Evolutionary conservation across 208 protist genomes (phyloP), one percentile per base, ranked within the genome.

Genomic region (Jaenimonas drosophilae): DNA sequence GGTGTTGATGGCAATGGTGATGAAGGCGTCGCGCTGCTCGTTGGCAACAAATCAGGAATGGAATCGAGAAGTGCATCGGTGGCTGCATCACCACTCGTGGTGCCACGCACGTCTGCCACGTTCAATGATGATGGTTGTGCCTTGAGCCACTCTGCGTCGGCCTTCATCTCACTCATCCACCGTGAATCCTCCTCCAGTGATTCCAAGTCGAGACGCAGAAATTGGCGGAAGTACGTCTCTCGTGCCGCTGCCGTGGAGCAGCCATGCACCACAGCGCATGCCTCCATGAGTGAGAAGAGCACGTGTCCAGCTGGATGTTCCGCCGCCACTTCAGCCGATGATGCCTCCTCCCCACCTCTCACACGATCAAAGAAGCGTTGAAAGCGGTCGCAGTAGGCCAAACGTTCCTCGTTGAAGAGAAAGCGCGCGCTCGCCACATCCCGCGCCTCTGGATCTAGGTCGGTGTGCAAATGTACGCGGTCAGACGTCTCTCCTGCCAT

Each of bases 201-300:
- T 30, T 92, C 79, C 24, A 81, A 37, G 42, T 87, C 75, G 1
- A 92, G 63, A 9, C 54, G 24, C 14, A 84, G 58, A 50, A 92
- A 92, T 44, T 56, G 49, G 24, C 49, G 60, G 42, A 70, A 81
- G 61, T 87, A 87, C 29, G 69, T 54, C 53, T 92, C 78, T 16
- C 65, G 65, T 2, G 77, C 78, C 5, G 49, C 61, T 1, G 21
- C 16, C 29, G 74, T 83, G 30, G 79, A 70, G 47, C 84, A 92
- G 12, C 84, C 84, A 58, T 87, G 67, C 50, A 92, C 52, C 28
- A 92, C 53, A 3, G 84, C 84, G 59, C 84, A 89, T 27, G 78
- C 84, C 63, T 92, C 78, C 84, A 88, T 88, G 12, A 92, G 49
- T 19, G 83, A 91, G 51, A 91, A 91, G 50, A 84, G 72, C 37